Conservation (phyloP, 768 basidiomycete genomes). For the Tulasnella sp. region DNA sequence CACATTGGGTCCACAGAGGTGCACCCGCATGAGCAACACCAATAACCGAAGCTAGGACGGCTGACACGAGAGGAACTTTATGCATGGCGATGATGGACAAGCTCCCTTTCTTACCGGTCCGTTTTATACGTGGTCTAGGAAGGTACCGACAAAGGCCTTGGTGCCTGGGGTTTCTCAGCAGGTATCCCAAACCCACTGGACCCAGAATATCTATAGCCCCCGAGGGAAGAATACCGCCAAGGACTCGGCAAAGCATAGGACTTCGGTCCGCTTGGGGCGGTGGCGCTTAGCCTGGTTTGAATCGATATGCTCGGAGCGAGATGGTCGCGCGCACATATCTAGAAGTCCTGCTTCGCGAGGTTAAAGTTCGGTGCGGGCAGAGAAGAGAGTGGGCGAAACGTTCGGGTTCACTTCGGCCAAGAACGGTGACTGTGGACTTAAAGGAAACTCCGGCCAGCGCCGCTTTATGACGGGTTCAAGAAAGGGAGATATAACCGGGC, state of each 20-base stretch:
- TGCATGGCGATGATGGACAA: neutral
- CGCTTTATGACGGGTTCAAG: neutral
- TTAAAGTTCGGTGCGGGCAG: neutral
- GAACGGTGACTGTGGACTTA: neutral
- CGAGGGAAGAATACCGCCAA: neutral
- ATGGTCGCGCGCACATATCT: neutral
- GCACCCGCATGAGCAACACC: neutral
- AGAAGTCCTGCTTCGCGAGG: neutral
- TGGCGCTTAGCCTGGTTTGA: neutral
- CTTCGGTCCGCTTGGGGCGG: neutral
- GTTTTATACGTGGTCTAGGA: neutral
- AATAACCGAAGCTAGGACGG: neutral
- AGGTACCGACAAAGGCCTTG: neutral
- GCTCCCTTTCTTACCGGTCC: neutral
- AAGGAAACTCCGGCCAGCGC: neutral
- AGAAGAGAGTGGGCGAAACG: neutral
- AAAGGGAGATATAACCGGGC: too few species aligned
- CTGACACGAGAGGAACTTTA: neutral
- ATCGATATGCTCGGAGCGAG: neutral
- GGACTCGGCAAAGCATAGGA: neutral
- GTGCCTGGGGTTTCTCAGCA: neutral
- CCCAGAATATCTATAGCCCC: neutral
- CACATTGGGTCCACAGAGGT: neutral
- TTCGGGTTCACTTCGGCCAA: neutral
- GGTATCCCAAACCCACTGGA: neutral